Base-by-base conservation (phyloP, 75 land plant genomes). In the Larix kaempferi region DNA sequence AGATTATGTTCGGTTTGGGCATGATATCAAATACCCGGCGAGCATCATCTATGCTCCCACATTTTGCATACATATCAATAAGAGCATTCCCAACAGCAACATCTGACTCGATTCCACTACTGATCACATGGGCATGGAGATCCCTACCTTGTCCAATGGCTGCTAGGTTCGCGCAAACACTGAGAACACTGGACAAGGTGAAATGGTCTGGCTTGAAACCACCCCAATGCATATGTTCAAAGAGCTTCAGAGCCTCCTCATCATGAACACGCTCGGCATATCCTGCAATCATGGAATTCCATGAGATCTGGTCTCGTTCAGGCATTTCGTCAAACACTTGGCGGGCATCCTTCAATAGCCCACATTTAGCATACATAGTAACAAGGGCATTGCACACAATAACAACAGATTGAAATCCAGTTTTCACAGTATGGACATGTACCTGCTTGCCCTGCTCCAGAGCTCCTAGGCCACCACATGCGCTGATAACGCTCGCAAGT, bases 31-130 rank as follows among this genome's bases (percentile, higher is more conserved):
- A 49, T 49, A 49, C 11, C 10, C 10, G 52, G 65, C 87, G 89
- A 29, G 94, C 96, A 4, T 91, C 89, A 12, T 37, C 75, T 14
- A 91, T 59, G 1, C 78, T 75, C 44, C 86, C 79, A 55, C 82
- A 83, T 33, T 80, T 91, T 79, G 84, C 88, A 79, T 91, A 91
- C 93, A 91, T 85, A 76, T 91, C 89, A 59, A 88, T 84, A 25
- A 91, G 80, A 6, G 91, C 80, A 64, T 87, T 87, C 22, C 84
- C 84, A 8, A 49, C 52, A 49, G 52, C 52, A 49, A 49, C 52
- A 49, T 49, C 52, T 49, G 52, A 49, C 52, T 49, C 52, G 11
- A 49, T 49, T 49, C 52, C 52, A 49, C 52, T 49, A 49, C 11
- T 49, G 10, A 49, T 8, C 52, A 49, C 52, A 49, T 49, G 52